phyloP scores from a whole-genome alignment of 176 grass and related monocot genomes.

The Ensete ventricosum region DNA sequence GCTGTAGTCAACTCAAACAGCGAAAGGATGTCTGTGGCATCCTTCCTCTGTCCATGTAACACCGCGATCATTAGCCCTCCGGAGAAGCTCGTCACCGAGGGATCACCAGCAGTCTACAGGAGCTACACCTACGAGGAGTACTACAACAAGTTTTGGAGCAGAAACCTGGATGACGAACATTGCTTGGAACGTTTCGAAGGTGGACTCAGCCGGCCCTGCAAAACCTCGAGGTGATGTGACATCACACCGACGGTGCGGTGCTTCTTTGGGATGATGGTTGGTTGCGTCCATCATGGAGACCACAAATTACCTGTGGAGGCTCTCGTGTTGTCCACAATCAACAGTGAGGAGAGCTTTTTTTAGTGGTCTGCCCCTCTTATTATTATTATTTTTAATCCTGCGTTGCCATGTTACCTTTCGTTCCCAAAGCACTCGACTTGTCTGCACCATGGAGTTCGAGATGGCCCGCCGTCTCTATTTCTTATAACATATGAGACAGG shows the following conservation, averaged over 20 bases:
- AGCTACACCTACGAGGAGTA: constrained; percentile 2
- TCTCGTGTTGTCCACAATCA: too few species aligned
- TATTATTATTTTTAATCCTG: too few species aligned
- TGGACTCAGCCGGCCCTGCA: neutral
- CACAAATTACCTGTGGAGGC: too few species aligned
- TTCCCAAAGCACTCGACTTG: too few species aligned
- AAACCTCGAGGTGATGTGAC: neutral
- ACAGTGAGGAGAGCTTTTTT: too few species aligned
- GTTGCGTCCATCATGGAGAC: neutral
- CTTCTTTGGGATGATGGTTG: too few species aligned
- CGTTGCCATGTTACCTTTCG: too few species aligned
- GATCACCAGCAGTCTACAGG: neutral
- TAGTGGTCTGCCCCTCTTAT: too few species aligned
- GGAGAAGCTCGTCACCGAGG: neutral
- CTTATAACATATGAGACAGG: too few species aligned
- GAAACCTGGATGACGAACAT: constrained; percentile 1
- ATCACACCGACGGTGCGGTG: too few species aligned
- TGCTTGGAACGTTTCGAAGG: constrained; percentile 5
- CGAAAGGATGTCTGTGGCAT: neutral
- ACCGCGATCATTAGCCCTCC: neutral
- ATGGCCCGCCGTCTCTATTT: too few species aligned
- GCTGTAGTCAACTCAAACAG: neutral
- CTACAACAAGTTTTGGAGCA: neutral
- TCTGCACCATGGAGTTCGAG: too few species aligned
- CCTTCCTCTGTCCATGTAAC: neutral